Percentiles rank a stretch among this genome's conserved stretches.
phyloP scores from a whole-genome alignment of 1,139 yeast species.

The Saccharomyces hybrid region DNA sequence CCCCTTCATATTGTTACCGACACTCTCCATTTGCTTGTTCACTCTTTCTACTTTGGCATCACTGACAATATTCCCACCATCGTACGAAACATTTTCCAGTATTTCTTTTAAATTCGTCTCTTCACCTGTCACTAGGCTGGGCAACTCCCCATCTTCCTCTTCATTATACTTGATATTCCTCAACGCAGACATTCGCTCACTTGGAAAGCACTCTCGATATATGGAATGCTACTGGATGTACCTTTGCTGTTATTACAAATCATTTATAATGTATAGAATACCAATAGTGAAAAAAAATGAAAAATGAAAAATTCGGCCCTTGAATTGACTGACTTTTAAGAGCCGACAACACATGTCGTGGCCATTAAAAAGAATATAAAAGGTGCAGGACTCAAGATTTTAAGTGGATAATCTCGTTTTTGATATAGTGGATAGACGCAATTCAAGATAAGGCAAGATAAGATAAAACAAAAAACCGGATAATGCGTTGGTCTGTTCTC shows the following conservation, averaged over 20 bases:
- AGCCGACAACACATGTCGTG: neutral
- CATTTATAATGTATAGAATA: neutral
- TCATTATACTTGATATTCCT: conserved; percentile 26
- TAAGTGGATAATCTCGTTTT: no score
- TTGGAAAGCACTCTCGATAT: neutral
- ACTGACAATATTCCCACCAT: conserved; percentile 29
- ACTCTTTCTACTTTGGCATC: conserved; percentile 25
- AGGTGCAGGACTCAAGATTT: no score
- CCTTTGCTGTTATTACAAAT: neutral
- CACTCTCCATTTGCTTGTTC: conserved; percentile 24
- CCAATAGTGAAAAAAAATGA: neutral
- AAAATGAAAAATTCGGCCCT: neutral
- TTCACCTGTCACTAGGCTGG: conserved; percentile 41
- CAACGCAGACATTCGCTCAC: conserved; percentile 21
- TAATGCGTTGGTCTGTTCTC: conserved; percentile 21
- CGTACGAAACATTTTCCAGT: conserved; percentile 18
- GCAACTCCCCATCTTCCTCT: conserved; percentile 41
- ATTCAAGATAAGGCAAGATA: no score
- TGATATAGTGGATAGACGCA: no score
- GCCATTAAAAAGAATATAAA: neutral
- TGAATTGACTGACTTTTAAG: neutral
- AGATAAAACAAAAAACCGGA: neutral
- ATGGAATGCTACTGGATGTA: neutral
- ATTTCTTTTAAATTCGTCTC: conserved; percentile 26
- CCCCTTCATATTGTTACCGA: conserved; percentile 5